Base-by-base conservation (phyloP, 352 stramenopile species). In the Pythium folliculosum region DNA sequence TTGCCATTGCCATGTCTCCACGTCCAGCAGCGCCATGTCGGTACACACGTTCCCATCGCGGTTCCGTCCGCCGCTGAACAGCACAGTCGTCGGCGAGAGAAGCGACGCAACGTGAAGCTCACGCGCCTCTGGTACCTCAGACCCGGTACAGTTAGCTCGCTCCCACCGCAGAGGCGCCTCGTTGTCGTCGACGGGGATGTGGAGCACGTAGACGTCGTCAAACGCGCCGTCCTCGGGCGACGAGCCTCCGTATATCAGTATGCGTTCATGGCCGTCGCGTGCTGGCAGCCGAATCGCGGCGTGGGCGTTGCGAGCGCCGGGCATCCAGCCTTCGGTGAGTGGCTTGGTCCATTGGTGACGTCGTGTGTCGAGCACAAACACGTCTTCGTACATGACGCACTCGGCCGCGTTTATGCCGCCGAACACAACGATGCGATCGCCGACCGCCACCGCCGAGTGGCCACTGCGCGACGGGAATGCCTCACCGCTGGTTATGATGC, bases 201-300 rank as follows among this genome's bases (percentile, higher is more conserved):
- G 63, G 8, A 93, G 70, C n/a, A 90, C 60, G 50, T 77, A 88
- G 1, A 84, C 54, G 21, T 93, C 84, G 54, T 67, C 72, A 47
- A 84, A 86, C 7, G 80, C 64, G 0, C 84, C 84, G 8, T 73
- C 67, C 5, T 83, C 63, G 0, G 84, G 84, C 0, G 81, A 93
- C 0, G 84, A 93, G 5, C 84, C 82, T 7, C 84, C 84, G 40
- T 81, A 81, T 8, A 91, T 49, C 10, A 93, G 60, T 44, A 93
- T 86, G 35, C 69, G 45, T 17, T 72, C 16, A 30, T 67, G 13
- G 2, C 19, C 23, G 32, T 62, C 30, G 2, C 21, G 19, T 27
- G 40, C 14, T 27, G 73, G 70, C 7, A 88, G 59, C 3, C 73
- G 57, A 32, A 91, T 63, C 0, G 85, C 81, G 13, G 75, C 75